These are phyloP conservation scores for Pseudozyma tsukubaensis DNA, from an alignment of 1,284 basidiomycete genomes.

Conservation along the genomic window DNA sequence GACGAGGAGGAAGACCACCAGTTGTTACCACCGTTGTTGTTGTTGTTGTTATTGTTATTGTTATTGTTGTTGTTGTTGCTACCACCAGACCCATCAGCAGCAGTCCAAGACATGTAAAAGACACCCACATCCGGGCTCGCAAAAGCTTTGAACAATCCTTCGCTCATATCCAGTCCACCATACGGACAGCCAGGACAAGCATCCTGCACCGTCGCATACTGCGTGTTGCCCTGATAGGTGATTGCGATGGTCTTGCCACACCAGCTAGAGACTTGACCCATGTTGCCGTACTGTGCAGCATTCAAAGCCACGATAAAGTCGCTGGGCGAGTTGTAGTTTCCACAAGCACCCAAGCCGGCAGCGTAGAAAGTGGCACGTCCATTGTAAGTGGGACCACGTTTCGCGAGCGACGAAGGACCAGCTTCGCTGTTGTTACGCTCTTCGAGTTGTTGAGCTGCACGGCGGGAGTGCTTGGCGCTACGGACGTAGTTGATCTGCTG, in stretches of 20 bases:
- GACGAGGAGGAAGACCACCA: not conserved
- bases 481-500: constrained; percentile 20
- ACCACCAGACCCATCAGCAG: constrained; percentile 18
- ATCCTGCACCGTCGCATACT: constrained; percentile 76
- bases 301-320: constrained; percentile 56
- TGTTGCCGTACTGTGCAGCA: constrained; percentile 44
- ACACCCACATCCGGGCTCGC: constrained; percentile 41
- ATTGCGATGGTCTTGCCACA: constrained; percentile 79
- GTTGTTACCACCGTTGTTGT: constrained; percentile 10
- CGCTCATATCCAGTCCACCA: constrained; percentile 82
- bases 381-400: constrained; percentile 26
- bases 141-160: constrained; percentile 75
- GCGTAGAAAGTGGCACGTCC: constrained; percentile 49
- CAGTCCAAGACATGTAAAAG: constrained; percentile 58
- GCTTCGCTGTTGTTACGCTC: constrained; percentile 1
- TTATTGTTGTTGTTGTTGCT: constrained; percentile 20
- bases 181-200: constrained; percentile 79
- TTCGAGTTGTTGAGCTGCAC: not conserved
- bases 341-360: constrained; percentile 49
- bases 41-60: constrained; percentile 10
- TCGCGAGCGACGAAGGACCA: constrained; percentile 25
- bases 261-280: constrained; percentile 30
- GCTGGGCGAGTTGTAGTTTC: constrained; percentile 29
- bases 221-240: constrained; percentile 71
- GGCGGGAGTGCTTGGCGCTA: constrained; percentile 35